These are phyloP conservation scores for Leptographium radiaticola DNA, from an alignment of 2,329 filamentous ascomycete genomes.

Conservation along the genomic window DNA sequence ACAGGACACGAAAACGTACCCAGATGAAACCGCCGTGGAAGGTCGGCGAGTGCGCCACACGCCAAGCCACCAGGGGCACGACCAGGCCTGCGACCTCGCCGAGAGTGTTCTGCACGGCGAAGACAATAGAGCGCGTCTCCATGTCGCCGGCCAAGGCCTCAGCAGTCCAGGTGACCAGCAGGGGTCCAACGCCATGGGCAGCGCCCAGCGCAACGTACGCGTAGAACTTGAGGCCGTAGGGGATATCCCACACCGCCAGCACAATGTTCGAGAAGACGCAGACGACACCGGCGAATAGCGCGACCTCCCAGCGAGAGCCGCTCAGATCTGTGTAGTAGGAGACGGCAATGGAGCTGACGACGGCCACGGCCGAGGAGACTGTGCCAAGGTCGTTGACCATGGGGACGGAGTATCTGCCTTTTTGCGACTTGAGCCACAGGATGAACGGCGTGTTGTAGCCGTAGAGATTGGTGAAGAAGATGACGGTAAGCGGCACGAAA, in stretches of 20 bases:
- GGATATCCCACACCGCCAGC: slow-evolving; percentile 35
- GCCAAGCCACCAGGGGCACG: slow-evolving; percentile 13
- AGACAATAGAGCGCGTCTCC: slow-evolving; percentile 13
- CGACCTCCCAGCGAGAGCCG: not conserved
- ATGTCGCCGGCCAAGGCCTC: slow-evolving; percentile 11
- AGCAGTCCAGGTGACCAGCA: slow-evolving; percentile 11
- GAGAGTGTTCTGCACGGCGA: slow-evolving; percentile 12
- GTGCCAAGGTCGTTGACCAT: slow-evolving; percentile 28
- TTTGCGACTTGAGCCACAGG: slow-evolving; percentile 4
- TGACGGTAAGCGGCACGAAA: slow-evolving; percentile 26
- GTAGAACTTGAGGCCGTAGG: slow-evolving; percentile 28
- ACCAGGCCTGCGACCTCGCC: slow-evolving; percentile 12
- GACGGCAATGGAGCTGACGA: slow-evolving; percentile 14
- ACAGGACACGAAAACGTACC: not conserved
- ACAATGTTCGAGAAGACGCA: slow-evolving; percentile 25
- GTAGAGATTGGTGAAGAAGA: slow-evolving; percentile 22
- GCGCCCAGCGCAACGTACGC: slow-evolving; percentile 1
- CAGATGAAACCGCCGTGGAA: slow-evolving; percentile 2
- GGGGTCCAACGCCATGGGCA: not conserved
- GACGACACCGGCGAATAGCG: not conserved
- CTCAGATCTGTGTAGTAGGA: slow-evolving; percentile 21
- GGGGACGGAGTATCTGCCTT: slow-evolving; percentile 22
- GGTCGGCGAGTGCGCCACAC: not conserved
- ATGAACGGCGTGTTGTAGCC: slow-evolving; percentile 2
- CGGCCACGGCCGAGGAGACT: slow-evolving; percentile 23